Evolutionary conservation across 768 basidiomycete genomes (phyloP), one percentile per base, ranked within the genome.

Genomic region (Asterophora parasitica): DNA sequence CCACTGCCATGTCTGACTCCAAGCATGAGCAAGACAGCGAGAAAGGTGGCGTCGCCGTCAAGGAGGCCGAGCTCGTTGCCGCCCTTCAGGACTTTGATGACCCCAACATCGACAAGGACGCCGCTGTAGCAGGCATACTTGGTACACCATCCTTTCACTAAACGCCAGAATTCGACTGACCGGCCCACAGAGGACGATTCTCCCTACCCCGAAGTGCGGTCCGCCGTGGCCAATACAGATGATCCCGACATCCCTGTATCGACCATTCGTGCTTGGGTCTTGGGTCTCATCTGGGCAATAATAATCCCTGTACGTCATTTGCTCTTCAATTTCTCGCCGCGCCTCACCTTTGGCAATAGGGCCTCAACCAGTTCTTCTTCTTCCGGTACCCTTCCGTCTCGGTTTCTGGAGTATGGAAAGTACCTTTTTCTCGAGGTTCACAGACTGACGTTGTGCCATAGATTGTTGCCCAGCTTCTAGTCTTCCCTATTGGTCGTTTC

Each of bases 341-440:
- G 9, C 30, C 30, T 31, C 30, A 31, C 12, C 8, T 31, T 31
- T 12, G 23, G 23, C 3, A 31, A 12, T 12, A 72, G 66, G 82
- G 79, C 19, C 63, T 83, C 42, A 86, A 89, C 58, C 86, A 85
- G 51, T 85, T 87, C 67, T 83, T 87, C 67, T 83, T 78, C 73
- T 86, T 88, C 66, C 82, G 84, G 12, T 85, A 79, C 58, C 87
- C 88, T 3, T 74, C 78, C 6, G 82, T 90, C 31, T 73, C 69
- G 4, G 73, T 91, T 51, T 71, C 70, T 2, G 70, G 72, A 42
- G 75, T 76, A 58, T 55, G 67, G 57, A 13, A 30, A 7, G 17
- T 15, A 19, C 38, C 26, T 3, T 38, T 20, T 28, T 31, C 20
- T 30, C 17, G 36, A n/a, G 11, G 32, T 46, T 6, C 37, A 20